Conservation (phyloP, 257 asterid genomes). For the Solanum chilense region DNA sequence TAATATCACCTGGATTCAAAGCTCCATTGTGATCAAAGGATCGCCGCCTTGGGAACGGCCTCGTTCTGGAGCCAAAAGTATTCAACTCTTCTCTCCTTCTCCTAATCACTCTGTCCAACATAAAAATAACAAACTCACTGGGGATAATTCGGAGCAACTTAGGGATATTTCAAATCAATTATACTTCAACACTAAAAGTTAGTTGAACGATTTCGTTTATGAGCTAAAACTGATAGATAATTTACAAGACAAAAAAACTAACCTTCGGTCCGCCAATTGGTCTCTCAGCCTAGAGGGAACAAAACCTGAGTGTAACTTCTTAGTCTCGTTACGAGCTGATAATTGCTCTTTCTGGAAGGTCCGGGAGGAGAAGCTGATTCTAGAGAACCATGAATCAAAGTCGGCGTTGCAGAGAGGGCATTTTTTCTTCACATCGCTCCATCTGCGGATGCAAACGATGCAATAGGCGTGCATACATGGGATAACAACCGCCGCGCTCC, state of each 20-base stretch:
- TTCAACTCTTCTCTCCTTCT: constrained; percentile 13
- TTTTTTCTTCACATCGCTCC: constrained; percentile 43
- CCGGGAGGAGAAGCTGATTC: constrained; percentile 1
- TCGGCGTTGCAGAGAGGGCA: constrained; percentile 46
- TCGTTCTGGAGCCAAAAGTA: constrained; percentile 10
- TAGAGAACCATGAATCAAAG: constrained; percentile 24
- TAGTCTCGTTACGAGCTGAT: background rate
- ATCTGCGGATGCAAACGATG: constrained; percentile 33
- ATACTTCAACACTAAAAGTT: background rate
- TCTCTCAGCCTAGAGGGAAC: background rate
- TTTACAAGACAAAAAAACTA: background rate
- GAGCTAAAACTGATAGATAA: background rate
- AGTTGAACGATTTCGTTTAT: background rate
- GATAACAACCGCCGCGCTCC: constrained; percentile 21
- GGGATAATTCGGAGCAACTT: background rate
- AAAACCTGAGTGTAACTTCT: background rate
- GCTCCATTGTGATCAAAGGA: constrained; percentile 14
- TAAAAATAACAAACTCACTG: background rate
- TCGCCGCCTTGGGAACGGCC: constrained; percentile 27
- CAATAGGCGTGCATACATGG: constrained; percentile 49
- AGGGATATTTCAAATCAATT: background rate
- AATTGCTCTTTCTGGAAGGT: constrained; percentile 15
- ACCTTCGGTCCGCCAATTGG: constrained; percentile 1
- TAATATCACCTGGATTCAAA: constrained; percentile 17
- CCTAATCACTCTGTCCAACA: constrained; percentile 13